phyloP scores from a whole-genome alignment of 73 alveolate species.

The Durusdinium trenchii region DNA sequence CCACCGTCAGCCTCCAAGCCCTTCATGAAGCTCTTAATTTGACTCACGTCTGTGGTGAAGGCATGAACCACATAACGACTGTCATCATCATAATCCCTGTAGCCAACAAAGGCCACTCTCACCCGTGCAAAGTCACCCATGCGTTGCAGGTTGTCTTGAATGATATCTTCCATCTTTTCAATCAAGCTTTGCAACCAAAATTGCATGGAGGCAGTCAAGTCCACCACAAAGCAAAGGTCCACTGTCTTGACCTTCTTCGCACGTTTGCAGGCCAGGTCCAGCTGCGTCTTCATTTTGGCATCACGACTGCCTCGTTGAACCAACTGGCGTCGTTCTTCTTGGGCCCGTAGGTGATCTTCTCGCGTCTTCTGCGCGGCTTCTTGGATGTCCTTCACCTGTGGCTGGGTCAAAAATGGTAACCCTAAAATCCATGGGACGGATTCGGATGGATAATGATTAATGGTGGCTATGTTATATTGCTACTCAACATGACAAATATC shows the following conservation, averaged over 20 bases:
- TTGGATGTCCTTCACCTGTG: neutral
- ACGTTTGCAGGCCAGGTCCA: constrained; percentile 40
- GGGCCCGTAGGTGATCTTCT: constrained; percentile 7
- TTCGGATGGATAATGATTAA: too few relatives aligned
- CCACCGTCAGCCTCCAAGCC: constrained; percentile 46
- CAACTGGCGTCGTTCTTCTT: neutral
- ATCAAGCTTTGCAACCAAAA: neutral
- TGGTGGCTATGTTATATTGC: neutral
- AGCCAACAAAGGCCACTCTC: constrained; percentile 63
- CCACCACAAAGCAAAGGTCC: constrained; percentile 73
- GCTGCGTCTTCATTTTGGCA: constrained; percentile 36
- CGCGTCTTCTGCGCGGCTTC: neutral
- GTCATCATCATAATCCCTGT: constrained; percentile 63
- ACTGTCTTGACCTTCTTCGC: constrained; percentile 52
- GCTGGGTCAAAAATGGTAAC: neutral
- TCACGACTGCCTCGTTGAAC: constrained; percentile 23
- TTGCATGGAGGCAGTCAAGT: constrained; percentile 57
- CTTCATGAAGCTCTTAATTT: neutral
- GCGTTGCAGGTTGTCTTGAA: constrained; percentile 25
- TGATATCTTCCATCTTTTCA: constrained; percentile 32
- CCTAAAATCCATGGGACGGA: neutral
- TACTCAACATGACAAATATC: neutral
- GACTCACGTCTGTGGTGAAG: constrained; percentile 25
- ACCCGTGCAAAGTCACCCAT: constrained; percentile 67
- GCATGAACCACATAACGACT: neutral